Evolutionary conservation across 208 protist species (phyloP).

Genomic region (Balamuthia mandrillaris): DNA sequence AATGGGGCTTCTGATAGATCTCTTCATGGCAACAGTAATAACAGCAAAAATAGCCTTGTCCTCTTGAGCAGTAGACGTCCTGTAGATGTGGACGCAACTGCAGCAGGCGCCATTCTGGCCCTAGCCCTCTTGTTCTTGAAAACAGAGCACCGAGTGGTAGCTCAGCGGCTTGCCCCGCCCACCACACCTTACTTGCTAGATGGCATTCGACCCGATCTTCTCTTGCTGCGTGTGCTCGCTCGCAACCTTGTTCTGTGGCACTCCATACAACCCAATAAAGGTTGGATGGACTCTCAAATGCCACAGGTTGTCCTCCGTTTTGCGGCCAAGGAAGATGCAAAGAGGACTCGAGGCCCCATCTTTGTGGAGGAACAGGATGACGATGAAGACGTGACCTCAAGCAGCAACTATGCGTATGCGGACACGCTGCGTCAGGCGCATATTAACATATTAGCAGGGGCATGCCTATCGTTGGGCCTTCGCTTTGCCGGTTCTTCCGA

Average conservation of each 20-base stretch:
- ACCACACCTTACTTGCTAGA: constrained; percentile 65
- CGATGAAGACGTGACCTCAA: background rate
- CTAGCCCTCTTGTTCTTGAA: constrained; percentile 73
- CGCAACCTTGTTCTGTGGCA: constrained; percentile 62
- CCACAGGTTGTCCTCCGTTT: constrained; percentile 32
- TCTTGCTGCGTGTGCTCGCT: constrained; percentile 64
- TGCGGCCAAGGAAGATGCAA: background rate
- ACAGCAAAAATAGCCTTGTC: background rate
- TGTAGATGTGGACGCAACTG: constrained; percentile 72
- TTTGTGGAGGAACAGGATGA: background rate
- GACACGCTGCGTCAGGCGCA: constrained; percentile 35
- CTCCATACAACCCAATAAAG: constrained; percentile 41
- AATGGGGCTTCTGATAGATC: too few relatives aligned
- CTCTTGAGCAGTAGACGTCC: too few relatives aligned
- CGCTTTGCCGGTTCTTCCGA: constrained; percentile 62
- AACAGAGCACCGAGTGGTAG: constrained; percentile 63
- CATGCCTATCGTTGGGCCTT: constrained; percentile 63
- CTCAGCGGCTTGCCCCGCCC: constrained; percentile 64
- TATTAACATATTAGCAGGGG: constrained; percentile 58
- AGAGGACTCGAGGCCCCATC: background rate
- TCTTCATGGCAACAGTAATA: background rate
- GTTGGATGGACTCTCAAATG: constrained; percentile 56
- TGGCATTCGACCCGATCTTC: constrained; percentile 69
- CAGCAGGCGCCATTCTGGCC: constrained; percentile 73
- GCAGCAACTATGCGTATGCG: background rate